phyloP scores from a whole-genome alignment of 345 rosid species.

The Schrenkiella parvula region DNA sequence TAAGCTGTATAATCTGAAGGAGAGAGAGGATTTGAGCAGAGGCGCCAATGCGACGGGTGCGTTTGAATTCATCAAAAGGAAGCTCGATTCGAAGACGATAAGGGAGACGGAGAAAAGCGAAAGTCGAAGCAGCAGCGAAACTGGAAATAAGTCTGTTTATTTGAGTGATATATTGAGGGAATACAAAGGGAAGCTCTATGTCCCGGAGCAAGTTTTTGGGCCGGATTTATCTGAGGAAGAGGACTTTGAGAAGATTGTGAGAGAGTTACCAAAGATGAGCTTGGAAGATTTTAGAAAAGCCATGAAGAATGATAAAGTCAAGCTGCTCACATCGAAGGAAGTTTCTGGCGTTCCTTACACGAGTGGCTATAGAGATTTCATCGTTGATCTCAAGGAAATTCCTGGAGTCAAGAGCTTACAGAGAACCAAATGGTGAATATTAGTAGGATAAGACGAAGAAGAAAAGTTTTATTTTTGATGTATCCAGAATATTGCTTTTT shows the following conservation, averaged over 20 bases:
- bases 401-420: constrained; percentile 84
- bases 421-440: constrained; percentile 73
- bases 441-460: not conserved
- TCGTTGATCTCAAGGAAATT: constrained; percentile 79
- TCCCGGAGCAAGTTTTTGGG: constrained; percentile 85
- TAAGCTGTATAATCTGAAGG: constrained; percentile 56
- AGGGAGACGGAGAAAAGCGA: constrained; percentile 21
- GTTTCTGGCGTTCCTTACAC: constrained; percentile 25
- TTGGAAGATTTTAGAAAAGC: constrained; percentile 68
- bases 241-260: constrained; percentile 53
- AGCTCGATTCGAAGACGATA: constrained; percentile 37
- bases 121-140: constrained; percentile 25
- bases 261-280: constrained; percentile 68
- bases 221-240: constrained; percentile 69
- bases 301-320: constrained; percentile 56
- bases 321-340: constrained; percentile 72
- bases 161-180: constrained; percentile 77
- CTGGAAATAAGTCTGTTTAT: constrained; percentile 46
- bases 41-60: constrained; percentile 36
- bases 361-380: constrained; percentile 46
- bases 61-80: constrained; percentile 42
- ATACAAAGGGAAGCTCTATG: constrained; percentile 80
- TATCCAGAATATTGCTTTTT: not conserved
- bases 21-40: constrained; percentile 47
- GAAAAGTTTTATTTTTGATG: not conserved